Conservation (phyloP, 768 basidiomycete species). For the Collybia sordida region DNA sequence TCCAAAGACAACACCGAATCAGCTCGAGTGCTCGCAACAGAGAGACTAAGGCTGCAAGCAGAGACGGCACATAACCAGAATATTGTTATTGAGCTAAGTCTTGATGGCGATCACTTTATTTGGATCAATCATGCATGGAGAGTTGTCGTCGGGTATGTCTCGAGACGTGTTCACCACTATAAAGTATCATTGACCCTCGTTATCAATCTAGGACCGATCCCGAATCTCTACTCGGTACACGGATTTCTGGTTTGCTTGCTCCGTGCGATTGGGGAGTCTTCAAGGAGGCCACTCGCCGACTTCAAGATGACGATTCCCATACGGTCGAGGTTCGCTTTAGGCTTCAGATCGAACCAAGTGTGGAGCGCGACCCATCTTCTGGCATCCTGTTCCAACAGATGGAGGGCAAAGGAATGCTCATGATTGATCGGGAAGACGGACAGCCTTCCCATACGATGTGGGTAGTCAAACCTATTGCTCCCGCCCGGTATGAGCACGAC, state of each 20-base stretch:
- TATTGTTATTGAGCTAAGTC: constrained; percentile 90
- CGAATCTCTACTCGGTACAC: constrained; percentile 71
- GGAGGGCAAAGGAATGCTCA: constrained; percentile 99
- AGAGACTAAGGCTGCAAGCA: constrained; percentile 85
- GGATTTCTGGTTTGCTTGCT: constrained; percentile 80
- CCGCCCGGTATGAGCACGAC: constrained; percentile 67
- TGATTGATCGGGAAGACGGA: constrained; percentile 89
- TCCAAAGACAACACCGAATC: constrained; percentile 68
- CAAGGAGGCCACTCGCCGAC: constrained; percentile 78
- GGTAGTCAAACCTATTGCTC: constrained; percentile 84
- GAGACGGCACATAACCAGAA: constrained; percentile 96
- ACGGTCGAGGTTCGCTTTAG: constrained; percentile 92
- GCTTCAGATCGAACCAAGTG: constrained; percentile 69
- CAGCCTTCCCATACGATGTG: constrained; percentile 96
- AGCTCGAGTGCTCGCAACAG: constrained; percentile 82
- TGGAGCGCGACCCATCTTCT: constrained; percentile 53
- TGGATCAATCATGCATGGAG: constrained; percentile 98
- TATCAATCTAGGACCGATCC: constrained; percentile 67
- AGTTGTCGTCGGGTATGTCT: constrained; percentile 81
- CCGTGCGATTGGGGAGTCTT: constrained; percentile 83
- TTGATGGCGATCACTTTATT: constrained; percentile 92
- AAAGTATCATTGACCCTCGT: constrained; percentile 12
- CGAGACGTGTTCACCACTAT: constrained; percentile 1
- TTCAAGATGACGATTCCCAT: constrained; percentile 89
- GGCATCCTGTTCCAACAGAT: constrained; percentile 74